phyloP scores from a whole-genome alignment of 768 basidiomycete species.

The Pholiota microspora region DNA sequence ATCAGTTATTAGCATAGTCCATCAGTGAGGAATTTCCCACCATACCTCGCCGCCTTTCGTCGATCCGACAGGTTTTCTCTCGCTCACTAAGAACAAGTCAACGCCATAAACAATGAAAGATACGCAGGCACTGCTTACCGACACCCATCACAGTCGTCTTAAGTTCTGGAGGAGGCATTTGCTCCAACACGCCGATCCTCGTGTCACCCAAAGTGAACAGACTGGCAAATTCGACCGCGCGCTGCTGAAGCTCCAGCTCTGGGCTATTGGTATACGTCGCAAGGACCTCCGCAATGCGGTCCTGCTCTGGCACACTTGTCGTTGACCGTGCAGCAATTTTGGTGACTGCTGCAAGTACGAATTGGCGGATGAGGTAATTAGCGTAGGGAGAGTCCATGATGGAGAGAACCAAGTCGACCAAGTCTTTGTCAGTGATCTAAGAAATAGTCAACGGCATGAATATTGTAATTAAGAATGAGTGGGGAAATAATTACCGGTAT shows the following conservation, averaged over 20 bases:
- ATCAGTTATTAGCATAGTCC: too few relatives aligned
- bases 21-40: too few relatives aligned
- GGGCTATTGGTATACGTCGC: constrained; percentile 83
- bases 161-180: constrained; percentile 98
- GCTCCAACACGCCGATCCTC: constrained; percentile 83
- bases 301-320: constrained; percentile 64
- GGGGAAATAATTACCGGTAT: constrained; percentile 48
- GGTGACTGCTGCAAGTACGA: constrained; percentile 83
- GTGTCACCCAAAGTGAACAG: constrained; percentile 78
- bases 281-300: constrained; percentile 75
- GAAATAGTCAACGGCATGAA: background rate
- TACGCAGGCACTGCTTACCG: constrained; percentile 49
- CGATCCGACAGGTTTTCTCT: constrained; percentile 95
- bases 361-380: constrained; percentile 89
- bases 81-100: constrained; percentile 61
- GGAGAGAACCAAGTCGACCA: constrained; percentile 83
- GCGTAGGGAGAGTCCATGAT: constrained; percentile 93
- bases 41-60: constrained; percentile 75
- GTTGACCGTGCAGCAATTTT: constrained; percentile 86
- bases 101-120: background rate
- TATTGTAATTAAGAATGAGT: background rate
- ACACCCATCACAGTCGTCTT: constrained; percentile 96
- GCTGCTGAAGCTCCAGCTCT: constrained; percentile 93
- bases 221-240: constrained; percentile 92
- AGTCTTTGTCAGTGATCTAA: constrained; percentile 76